Evolutionary conservation across 352 stramenopile species (phyloP).

Genomic region (Phytophthora kernoviae): DNA sequence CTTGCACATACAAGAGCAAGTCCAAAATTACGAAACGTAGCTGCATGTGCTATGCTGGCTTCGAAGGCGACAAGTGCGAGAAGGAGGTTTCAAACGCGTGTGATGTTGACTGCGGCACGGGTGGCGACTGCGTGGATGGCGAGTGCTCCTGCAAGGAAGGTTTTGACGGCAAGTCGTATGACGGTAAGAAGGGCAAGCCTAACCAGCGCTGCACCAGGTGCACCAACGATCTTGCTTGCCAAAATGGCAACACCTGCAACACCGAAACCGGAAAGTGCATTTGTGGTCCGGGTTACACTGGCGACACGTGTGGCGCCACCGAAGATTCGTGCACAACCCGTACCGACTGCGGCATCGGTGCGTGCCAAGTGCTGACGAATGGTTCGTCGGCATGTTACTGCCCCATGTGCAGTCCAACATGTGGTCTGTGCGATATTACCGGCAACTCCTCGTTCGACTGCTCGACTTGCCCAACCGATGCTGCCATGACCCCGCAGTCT

Average conservation of each 20-base stretch:
- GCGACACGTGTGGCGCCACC: conserved; percentile 55
- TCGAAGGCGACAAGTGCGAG: conserved; percentile 43
- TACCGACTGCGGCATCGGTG: conserved; percentile 46
- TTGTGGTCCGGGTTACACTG: conserved; percentile 48
- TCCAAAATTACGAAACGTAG: conserved; percentile 49
- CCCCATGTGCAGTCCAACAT: conserved; percentile 42
- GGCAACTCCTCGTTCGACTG: conserved; percentile 44
- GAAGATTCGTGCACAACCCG: conserved; percentile 53
- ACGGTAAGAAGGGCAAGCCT: conserved; percentile 41
- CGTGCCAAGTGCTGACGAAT: conserved; percentile 50
- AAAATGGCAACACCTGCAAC: conserved; percentile 53
- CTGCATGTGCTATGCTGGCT: conserved; percentile 53
- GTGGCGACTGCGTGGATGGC: conserved; percentile 46
- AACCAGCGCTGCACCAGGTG: conserved; percentile 44
- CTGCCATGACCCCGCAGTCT: conserved; percentile 30
- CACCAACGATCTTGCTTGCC: conserved; percentile 48
- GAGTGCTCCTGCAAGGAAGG: conserved; percentile 46
- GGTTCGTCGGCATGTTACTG: conserved; percentile 55
- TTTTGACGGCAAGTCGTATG: conserved; percentile 41
- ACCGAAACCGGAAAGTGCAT: conserved; percentile 59
- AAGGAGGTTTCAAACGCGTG: conserved; percentile 32
- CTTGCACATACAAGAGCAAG: conserved; percentile 61
- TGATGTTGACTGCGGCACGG: conserved; percentile 52
- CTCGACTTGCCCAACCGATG: conserved; percentile 36
- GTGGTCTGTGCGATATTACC: conserved; percentile 41